Evolutionary conservation across 1,284 basidiomycete genomes (phyloP).

Genomic region (Veloporphyrellus conicus): DNA sequence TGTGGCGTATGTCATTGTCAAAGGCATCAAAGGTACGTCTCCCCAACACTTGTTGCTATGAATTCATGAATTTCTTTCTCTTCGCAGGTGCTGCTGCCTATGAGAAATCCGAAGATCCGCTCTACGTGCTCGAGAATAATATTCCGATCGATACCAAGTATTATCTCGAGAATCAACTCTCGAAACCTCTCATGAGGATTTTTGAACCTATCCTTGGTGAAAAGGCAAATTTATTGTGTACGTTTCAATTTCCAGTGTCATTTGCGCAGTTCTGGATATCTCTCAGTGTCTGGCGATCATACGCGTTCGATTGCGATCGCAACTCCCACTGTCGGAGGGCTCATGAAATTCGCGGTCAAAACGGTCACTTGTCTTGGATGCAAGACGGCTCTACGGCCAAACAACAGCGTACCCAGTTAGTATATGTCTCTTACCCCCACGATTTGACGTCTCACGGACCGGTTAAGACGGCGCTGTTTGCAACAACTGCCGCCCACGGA

Average conservation of each 20-base stretch:
- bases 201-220: constrained; percentile 97
- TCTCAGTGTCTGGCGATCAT: constrained; percentile 85
- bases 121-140: constrained; percentile 94
- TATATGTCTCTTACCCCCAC: not conserved
- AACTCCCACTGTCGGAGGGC: constrained; percentile 87
- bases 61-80: not conserved
- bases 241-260: constrained; percentile 31
- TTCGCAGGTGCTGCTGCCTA: constrained; percentile 86
- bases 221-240: constrained; percentile 78
- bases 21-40: constrained; percentile 79
- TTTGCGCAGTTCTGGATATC: constrained; percentile 10
- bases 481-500: constrained; percentile 80
- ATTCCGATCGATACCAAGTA: constrained; percentile 96
- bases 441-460: constrained; percentile 7
- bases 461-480: constrained; percentile 82
- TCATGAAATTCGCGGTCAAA: constrained; percentile 97
- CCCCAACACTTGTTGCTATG: not conserved
- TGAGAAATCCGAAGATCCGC: constrained; percentile 94
- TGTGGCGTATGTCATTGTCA: constrained; percentile 96
- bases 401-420: constrained; percentile 67
- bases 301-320: constrained; percentile 91
- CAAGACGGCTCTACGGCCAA: constrained; percentile 76
- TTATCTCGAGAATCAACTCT: constrained; percentile 94
- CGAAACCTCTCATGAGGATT: constrained; percentile 92
- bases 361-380: constrained; percentile 91